Percentiles rank a stretch among this genome's conserved stretches.
These are phyloP conservation scores for Pythium rishiriense DNA, from an alignment of 352 stramenopile species.

Conservation along the genomic window DNA sequence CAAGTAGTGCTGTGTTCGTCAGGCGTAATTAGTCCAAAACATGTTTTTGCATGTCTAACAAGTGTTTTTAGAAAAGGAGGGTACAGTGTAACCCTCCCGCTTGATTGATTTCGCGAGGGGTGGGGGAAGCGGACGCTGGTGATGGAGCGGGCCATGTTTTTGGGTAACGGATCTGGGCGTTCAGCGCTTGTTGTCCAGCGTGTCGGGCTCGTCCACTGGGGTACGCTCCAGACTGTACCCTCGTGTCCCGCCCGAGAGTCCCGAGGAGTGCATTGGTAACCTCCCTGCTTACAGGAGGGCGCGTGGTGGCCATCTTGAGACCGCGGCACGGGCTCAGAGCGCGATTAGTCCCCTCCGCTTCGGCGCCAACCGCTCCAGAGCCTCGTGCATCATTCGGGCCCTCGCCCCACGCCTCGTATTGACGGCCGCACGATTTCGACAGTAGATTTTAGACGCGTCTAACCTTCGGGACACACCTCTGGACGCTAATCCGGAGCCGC, in stretches of 20 bases:
- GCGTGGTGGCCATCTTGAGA: constrained; percentile 6
- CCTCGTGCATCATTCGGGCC: neutral
- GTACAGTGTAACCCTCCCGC: neutral
- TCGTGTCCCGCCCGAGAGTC: neutral
- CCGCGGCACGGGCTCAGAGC: neutral
- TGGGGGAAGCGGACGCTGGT: neutral
- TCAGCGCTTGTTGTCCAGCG: neutral
- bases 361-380: neutral
- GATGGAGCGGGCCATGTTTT: neutral
- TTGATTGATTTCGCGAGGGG: neutral
- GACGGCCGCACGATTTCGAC: neutral
- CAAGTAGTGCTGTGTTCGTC: constrained; percentile 1
- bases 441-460: neutral
- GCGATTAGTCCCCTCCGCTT: neutral
- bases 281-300: constrained; percentile 2
- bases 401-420: neutral
- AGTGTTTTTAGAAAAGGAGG: neutral
- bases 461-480: constrained; percentile 16
- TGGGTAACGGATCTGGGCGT: neutral
- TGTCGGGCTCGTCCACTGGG: neutral
- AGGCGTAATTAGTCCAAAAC: neutral
- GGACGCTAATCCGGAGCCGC: neutral
- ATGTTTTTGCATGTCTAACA: neutral
- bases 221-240: constrained; percentile 1
- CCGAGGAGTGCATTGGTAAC: neutral